Percentiles rank a stretch among this genome's conserved stretches.
Evolutionary conservation across 176 grass and related monocot genomes (phyloP).

Genomic region (Leersia perrieri): DNA sequence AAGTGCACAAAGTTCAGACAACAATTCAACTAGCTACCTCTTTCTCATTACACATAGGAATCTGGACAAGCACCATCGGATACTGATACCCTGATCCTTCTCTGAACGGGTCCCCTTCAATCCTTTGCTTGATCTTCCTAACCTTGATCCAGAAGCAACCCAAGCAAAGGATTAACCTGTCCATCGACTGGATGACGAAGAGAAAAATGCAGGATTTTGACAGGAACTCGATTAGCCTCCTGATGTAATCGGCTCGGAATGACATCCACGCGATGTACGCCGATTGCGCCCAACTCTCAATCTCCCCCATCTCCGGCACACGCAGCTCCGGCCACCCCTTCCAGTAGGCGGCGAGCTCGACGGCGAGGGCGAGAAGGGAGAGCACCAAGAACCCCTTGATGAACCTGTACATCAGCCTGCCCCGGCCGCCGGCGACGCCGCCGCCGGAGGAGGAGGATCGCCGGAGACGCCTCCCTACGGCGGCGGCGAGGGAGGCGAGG

Average conservation of each 20-base stretch:
- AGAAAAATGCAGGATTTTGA: slow-evolving; percentile 61
- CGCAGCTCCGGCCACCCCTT: slow-evolving; percentile 58
- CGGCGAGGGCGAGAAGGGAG: slow-evolving; percentile 45
- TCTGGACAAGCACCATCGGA: slow-evolving; percentile 82
- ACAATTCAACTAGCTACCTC: slow-evolving; percentile 52
- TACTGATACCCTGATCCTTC: slow-evolving; percentile 49
- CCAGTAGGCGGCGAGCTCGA: slow-evolving; percentile 66
- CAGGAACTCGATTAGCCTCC: slow-evolving; percentile 53
- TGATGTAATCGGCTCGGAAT: slow-evolving; percentile 56
- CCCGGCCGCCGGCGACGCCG: slow-evolving; percentile 3
- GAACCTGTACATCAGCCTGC: slow-evolving; percentile 52
- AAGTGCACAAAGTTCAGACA: background rate
- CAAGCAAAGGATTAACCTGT: slow-evolving; percentile 58
- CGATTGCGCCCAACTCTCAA: slow-evolving; percentile 53
- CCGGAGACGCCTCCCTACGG: slow-evolving; percentile 42
- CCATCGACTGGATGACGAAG: slow-evolving; percentile 63
- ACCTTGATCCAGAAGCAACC: slow-evolving; percentile 87
- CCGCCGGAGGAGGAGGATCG: background rate
- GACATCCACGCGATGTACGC: slow-evolving; percentile 67
- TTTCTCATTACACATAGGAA: slow-evolving; percentile 83
- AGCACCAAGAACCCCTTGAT: slow-evolving; percentile 55
- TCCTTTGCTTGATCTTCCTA: slow-evolving; percentile 64
- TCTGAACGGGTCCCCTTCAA: slow-evolving; percentile 50
- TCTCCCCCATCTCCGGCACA: slow-evolving; percentile 52
- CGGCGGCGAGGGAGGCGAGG: slow-evolving; percentile 41